phyloP scores from a whole-genome alignment of 768 basidiomycete species.

The Russula sp. region DNA sequence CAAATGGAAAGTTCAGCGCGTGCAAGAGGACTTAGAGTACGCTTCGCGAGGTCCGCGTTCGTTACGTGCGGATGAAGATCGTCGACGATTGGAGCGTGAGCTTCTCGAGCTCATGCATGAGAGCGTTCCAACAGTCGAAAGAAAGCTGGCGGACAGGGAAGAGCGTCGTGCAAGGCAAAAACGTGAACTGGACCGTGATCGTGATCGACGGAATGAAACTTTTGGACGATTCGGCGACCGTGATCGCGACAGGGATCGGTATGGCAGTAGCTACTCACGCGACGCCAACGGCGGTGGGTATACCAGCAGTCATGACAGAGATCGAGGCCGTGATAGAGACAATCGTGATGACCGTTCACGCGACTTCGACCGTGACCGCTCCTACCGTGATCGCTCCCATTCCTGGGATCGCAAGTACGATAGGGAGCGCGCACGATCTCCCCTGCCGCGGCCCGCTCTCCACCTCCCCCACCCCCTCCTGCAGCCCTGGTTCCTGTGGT shows the following conservation, averaged over 20 bases:
- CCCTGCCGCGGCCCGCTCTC: constrained; percentile 44
- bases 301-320: constrained; percentile 44
- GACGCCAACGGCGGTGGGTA: constrained; percentile 38
- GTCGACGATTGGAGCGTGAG: constrained; percentile 83
- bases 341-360: constrained; percentile 38
- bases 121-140: constrained; percentile 85
- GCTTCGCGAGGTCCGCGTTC: constrained; percentile 72
- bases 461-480: constrained; percentile 47
- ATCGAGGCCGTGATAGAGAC: constrained; percentile 41
- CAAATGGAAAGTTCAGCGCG: constrained; percentile 75
- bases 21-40: constrained; percentile 91
- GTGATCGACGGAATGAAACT: constrained; percentile 81
- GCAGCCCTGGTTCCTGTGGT: constrained; percentile 42
- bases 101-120: constrained; percentile 84
- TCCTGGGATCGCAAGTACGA: constrained; percentile 35
- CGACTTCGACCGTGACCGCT: constrained; percentile 45
- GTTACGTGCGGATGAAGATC: constrained; percentile 76
- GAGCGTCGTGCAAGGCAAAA: constrained; percentile 74
- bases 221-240: constrained; percentile 65
- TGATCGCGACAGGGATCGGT: constrained; percentile 37
- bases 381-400: constrained; percentile 34
- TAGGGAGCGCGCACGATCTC: constrained; percentile 36
- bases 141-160: constrained; percentile 75
- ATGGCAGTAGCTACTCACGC: constrained; percentile 35
- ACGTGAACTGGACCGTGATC: constrained; percentile 70